Evolutionary conservation across 1,139 yeast species (phyloP).

Genomic region (Pichiaceae sp.): DNA sequence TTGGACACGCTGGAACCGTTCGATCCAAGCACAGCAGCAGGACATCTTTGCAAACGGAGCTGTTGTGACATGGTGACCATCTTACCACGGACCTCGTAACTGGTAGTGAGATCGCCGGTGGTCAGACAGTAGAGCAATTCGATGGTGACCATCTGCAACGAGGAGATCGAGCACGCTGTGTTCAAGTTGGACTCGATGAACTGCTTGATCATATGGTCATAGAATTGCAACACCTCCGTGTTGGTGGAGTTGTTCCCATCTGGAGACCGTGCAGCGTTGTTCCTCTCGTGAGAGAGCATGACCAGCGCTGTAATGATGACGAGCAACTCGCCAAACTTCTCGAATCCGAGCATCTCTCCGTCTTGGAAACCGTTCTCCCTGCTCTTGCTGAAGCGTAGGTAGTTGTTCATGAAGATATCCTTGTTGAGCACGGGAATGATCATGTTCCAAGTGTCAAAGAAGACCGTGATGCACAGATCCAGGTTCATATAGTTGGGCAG

Average conservation of each 20-base stretch:
- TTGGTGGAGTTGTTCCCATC: constrained; percentile 10
- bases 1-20: constrained; percentile 48
- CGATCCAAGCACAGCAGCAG: constrained; percentile 65
- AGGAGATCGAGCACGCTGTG: constrained; percentile 56
- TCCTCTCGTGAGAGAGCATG: constrained; percentile 34
- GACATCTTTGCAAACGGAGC: constrained; percentile 77
- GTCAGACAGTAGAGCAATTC: constrained; percentile 67
- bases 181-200: constrained; percentile 42
- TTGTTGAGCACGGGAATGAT: constrained; percentile 63
- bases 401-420: constrained; percentile 52
- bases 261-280: constrained; percentile 4
- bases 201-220: constrained; percentile 28
- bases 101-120: constrained; percentile 64
- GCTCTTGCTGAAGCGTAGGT: constrained; percentile 31
- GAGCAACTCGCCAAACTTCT: constrained; percentile 54
- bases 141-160: constrained; percentile 62
- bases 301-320: constrained; percentile 53
- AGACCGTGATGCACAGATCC: constrained; percentile 49
- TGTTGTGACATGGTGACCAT: constrained; percentile 83
- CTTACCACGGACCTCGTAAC: constrained; percentile 69
- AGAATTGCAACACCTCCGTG: constrained; percentile 23
- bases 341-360: constrained; percentile 34
- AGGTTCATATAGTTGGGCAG: constrained; percentile 50
- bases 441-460: constrained; percentile 75
- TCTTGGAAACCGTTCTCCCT: constrained; percentile 29